Percentiles rank a stretch among this genome's conserved stretches.
Evolutionary conservation across 108 stramenopile genomes (phyloP).

Genomic region (Fragilariopsis cylindrus): DNA sequence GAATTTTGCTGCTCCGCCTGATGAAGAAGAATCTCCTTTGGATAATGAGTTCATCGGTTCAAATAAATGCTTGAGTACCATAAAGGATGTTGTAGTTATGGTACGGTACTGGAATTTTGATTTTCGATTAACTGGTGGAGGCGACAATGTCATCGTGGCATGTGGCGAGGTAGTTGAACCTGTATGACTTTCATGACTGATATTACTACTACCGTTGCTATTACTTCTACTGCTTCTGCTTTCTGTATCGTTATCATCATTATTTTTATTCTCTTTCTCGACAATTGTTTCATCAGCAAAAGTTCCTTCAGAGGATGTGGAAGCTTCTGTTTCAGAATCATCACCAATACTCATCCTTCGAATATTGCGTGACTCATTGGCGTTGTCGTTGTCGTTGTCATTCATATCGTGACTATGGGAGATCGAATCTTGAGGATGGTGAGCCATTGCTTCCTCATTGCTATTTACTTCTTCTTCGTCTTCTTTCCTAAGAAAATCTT

Average conservation of each 20-base stretch:
- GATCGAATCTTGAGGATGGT: background rate
- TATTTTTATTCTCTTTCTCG: no score
- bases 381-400: background rate
- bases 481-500: background rate
- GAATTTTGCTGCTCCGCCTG: background rate
- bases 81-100: conserved; percentile 14
- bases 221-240: background rate
- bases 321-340: background rate
- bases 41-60: conserved; percentile 15
- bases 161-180: background rate
- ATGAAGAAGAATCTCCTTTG: no score
- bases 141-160: background rate
- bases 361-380: background rate
- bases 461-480: background rate
- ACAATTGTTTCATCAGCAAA: no score
- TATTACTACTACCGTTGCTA: background rate
- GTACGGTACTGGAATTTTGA: conserved; percentile 6
- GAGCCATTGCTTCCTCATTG: no score
- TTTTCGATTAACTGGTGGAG: background rate
- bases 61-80: conserved; percentile 31
- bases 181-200: background rate
- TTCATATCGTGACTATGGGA: background rate
- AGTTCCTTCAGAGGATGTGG: background rate
- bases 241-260: no score
- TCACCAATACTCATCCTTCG: background rate